Percentiles rank a stretch among this genome's conserved stretches.
These are phyloP conservation scores for Mycosphaerella sp. DNA, from an alignment of 2,329 filamentous ascomycete genomes.

Conservation along the genomic window DNA sequence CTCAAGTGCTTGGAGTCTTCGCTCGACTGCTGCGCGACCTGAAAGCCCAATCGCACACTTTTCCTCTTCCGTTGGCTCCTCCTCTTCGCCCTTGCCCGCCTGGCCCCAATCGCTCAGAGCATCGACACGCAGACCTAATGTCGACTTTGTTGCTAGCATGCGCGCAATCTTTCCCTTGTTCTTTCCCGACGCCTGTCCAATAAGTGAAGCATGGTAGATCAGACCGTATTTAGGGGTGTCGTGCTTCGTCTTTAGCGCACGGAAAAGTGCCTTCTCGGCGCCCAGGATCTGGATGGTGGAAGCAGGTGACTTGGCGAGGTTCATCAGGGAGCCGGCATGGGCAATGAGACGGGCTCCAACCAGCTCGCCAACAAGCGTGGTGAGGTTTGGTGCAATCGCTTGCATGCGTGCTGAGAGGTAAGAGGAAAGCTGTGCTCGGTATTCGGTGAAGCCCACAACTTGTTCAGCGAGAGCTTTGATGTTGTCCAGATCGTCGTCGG, in stretches of 20 bases:
- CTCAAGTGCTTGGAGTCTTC: slow-evolving; percentile 70
- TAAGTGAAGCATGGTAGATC: slow-evolving; percentile 85
- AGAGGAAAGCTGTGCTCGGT: slow-evolving; percentile 76
- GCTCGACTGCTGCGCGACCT: slow-evolving; percentile 67
- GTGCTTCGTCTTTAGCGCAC: slow-evolving; percentile 97
- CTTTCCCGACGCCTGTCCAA: slow-evolving; percentile 93
- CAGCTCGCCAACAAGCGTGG: slow-evolving; percentile 83
- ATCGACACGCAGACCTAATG: slow-evolving; percentile 88
- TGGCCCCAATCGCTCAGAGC: slow-evolving; percentile 72
- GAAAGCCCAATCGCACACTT: slow-evolving; percentile 72
- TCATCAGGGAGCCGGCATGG: slow-evolving; percentile 89
- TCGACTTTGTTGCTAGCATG: slow-evolving; percentile 89
- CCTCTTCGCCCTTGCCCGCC: slow-evolving; percentile 58
- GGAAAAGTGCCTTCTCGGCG: slow-evolving; percentile 97
- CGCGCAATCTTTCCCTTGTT: slow-evolving; percentile 99
- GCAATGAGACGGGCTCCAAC: slow-evolving; percentile 93
- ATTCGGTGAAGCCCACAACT: slow-evolving; percentile 86
- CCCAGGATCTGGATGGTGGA: slow-evolving; percentile 97
- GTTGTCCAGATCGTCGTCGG: slow-evolving; percentile 83
- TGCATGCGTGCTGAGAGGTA: slow-evolving; percentile 93
- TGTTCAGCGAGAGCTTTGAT: slow-evolving; percentile 88
- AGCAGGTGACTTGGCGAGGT: slow-evolving; percentile 87
- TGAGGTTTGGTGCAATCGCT: slow-evolving; percentile 93
- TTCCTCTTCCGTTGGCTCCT: slow-evolving; percentile 73
- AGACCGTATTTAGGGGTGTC: slow-evolving; percentile 98